These are phyloP conservation scores for Zizania palustris DNA, from an alignment of 202 grass and related monocot genomes.

Conservation along the genomic window DNA sequence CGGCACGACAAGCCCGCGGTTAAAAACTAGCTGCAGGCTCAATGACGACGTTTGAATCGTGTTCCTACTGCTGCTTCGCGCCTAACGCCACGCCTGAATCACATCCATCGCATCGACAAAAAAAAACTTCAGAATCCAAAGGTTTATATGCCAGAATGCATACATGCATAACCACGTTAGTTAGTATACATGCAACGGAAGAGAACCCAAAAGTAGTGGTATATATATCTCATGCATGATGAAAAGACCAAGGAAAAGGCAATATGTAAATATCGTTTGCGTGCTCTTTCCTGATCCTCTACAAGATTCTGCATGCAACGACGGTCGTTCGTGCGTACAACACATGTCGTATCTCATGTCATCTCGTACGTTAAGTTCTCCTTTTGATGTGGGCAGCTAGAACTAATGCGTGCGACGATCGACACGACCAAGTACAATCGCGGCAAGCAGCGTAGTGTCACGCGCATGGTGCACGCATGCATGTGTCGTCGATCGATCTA, in stretches of 20 bases:
- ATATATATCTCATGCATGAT: conserved; percentile 47
- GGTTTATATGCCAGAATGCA: neutral
- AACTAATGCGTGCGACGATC: conserved; percentile 44
- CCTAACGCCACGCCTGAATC: conserved; percentile 28
- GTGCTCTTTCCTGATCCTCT: conserved; percentile 41
- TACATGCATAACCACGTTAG: neutral
- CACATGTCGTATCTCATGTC: conserved; percentile 40
- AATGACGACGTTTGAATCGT: conserved; percentile 50
- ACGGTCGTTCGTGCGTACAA: conserved; percentile 16
- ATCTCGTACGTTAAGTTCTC: conserved; percentile 36
- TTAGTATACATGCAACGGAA: conserved; percentile 22
- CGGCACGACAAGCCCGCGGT: conserved; percentile 38
- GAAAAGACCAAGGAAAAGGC: conserved; percentile 46
- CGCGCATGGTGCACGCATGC: neutral
- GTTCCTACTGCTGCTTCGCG: conserved; percentile 50
- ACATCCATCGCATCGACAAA: neutral
- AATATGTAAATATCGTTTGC: conserved; percentile 30
- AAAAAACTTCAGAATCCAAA: conserved; percentile 3
- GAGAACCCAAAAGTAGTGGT: conserved; percentile 22
- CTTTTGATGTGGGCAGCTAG: conserved; percentile 49
- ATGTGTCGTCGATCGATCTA: conserved; percentile 31
- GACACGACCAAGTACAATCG: conserved; percentile 11
- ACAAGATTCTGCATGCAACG: conserved; percentile 53
- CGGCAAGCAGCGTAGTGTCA: neutral
- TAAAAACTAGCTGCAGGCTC: conserved; percentile 28